Evolutionary conservation across 345 rosid species (phyloP), one percentile per base, ranked within the genome.

Genomic region (Viola odorata): DNA sequence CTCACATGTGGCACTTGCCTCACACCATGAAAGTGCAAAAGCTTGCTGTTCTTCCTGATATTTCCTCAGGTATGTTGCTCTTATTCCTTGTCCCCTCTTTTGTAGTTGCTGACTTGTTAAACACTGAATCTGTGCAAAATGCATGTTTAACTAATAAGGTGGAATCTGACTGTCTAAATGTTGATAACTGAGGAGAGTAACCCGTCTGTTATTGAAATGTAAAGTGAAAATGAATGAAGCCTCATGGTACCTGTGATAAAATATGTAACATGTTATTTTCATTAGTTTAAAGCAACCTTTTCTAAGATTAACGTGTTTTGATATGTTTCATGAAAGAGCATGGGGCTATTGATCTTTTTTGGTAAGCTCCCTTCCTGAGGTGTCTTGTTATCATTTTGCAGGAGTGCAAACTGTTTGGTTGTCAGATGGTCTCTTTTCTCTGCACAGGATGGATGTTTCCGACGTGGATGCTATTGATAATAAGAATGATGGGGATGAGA

Each of bases 371-470:
- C 32, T 23, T 23, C 32, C 32, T 23, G 32, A 23, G 32, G 32
- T 23, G 49, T 15, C 15, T 60, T 63, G 64, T 49, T 9, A 41
- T 64, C 48, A 39, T 75, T 62, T 64, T 77, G 73, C 75, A 89
- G 95, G 81, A 73, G 63, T 64, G 4, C 86, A 81, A 78, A 78
- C 79, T 63, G 63, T 85, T 69, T 89, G 96, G 95, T 58, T 87
- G 45, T 75, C 85, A 3, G 95, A 89, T 71, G 90, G 91, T 32
- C 57, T 60, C 53, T 74, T 85, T 65, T 79, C 90, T 5, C 72
- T 87, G 76, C 85, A 83, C 51, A 62, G 70, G 63, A 65, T 87
- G 65, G 62, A 50, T 37, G 69, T 70, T 14, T 74, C 75, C 41
- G 88, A 82, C 62, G 55, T 48, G 38, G 87, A 78, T 54, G 54